phyloP scores from a whole-genome alignment of 1,284 basidiomycete species.

The Moesziomyces sp. region DNA sequence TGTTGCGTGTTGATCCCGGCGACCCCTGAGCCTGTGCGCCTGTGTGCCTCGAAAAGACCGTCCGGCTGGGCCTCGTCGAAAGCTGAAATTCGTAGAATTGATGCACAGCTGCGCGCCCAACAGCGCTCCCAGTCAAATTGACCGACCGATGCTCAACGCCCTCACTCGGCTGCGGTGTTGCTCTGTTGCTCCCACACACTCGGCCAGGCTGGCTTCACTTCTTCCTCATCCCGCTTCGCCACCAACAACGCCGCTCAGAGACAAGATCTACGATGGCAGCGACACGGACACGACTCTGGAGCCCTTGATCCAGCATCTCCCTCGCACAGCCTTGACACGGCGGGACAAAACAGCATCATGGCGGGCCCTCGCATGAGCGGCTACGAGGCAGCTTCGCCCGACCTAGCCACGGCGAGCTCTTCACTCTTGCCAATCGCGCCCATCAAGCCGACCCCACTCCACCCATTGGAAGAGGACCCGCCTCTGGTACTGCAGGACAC shows the following conservation, averaged over 20 bases:
- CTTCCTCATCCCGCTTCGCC: background rate
- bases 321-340: background rate
- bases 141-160: too few species aligned
- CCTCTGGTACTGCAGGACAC: slow-evolving; percentile 32
- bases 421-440: slow-evolving; percentile 5
- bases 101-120: too few species aligned
- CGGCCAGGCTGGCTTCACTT: too few species aligned
- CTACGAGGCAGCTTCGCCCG: background rate
- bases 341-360: background rate
- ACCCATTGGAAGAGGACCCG: slow-evolving; percentile 30
- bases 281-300: background rate
- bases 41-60: too few species aligned
- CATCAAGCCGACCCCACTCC: slow-evolving; percentile 31
- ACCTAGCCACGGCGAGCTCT: slow-evolving; percentile 1
- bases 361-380: background rate
- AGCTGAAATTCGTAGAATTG: too few species aligned
- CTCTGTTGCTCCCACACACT: background rate
- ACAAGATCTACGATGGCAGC: background rate
- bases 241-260: background rate
- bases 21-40: too few species aligned
- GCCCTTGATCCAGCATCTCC: background rate
- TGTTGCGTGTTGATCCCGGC: too few species aligned
- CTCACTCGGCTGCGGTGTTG: too few species aligned
- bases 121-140: too few species aligned
- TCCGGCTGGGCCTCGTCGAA: too few species aligned